Base-by-base conservation (phyloP, 495 filamentous ascomycete genomes). In the Hypoxylon subgilvum region DNA sequence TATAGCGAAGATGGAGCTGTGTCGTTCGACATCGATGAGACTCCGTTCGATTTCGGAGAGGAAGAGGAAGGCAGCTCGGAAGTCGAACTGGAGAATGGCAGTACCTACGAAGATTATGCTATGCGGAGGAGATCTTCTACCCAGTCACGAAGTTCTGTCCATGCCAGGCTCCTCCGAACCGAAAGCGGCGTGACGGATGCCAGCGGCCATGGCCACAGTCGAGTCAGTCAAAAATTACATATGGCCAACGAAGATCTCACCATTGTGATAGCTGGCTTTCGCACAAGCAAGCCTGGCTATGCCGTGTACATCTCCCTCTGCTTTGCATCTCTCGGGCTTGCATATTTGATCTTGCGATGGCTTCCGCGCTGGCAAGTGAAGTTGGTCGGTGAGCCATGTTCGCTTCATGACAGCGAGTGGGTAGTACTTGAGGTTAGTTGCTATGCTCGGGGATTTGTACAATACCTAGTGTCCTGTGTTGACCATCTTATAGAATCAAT, bases 161-260 rank as follows among this genome's bases (percentile, higher is more conserved):
- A 89, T 68, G 83, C 86, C 48, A 89, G 89, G 50, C 79, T 97
- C 46, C 84, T 96, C 14, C 73, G 80, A 44, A 77, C 74, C 27
- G 79, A 82, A 73, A 86, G 73, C 81, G 83, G 52, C 73, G 76
- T 63, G 63, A 86, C 90, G 13, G 81, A 83, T 57, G 72, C 72
- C 2, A 86, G 85, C 54, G 79, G 79, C n/a, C 78, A 79, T 63
- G 79, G 79, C 19, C 81, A 79, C 0, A 79, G 81, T 44, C 79
- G 89, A 32, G 72, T 77, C 32, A 93, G 82, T 61, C 94, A 99
- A 65, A 97, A 96, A 72, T 81, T 97, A 9, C 91, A 96, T 68
- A 92, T 99, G 70, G 76, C 84, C 23, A 94, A 88, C 27, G 94
- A 99, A 74, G 94, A 99, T 69, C 77, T 97, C 45, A 96, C 90